phyloP scores from a whole-genome alignment of 192 early-diverging fungal genomes.

The Mortierella antarctica region DNA sequence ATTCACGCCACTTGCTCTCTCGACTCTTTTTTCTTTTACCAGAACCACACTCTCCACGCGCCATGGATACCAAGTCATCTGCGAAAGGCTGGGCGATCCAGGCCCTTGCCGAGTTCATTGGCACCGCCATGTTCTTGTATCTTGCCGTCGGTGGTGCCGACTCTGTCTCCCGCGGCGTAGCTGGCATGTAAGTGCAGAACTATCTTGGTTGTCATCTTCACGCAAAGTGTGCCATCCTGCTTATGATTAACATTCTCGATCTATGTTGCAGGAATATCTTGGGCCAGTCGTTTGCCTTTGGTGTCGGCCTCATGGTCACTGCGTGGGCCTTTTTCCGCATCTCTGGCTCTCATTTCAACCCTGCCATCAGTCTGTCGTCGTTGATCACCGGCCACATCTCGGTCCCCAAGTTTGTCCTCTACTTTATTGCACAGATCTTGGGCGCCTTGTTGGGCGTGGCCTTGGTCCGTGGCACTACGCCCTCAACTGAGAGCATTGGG shows the following conservation, averaged over 20 bases:
- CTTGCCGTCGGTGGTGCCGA: conserved; percentile 55
- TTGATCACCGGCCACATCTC: conserved; percentile 64
- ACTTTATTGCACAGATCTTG: conserved; percentile 67
- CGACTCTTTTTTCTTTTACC: neutral
- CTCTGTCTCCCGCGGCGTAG: conserved; percentile 7
- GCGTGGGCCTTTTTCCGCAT: conserved; percentile 63
- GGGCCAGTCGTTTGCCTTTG: conserved; percentile 58
- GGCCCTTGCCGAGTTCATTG: conserved; percentile 51
- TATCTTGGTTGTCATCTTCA: neutral
- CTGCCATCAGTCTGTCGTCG: conserved; percentile 70
- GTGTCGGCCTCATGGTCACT: conserved; percentile 55
- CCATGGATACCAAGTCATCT: neutral
- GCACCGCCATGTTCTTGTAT: conserved; percentile 57
- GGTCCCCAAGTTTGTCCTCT: conserved; percentile 52
- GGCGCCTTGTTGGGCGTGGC: conserved; percentile 67
- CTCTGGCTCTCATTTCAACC: conserved; percentile 72
- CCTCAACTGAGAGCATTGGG: neutral
- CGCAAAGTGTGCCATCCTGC: neutral
- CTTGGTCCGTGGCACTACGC: conserved; percentile 36
- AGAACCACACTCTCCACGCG: neutral
- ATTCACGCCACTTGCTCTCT: neutral
- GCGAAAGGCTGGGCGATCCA: conserved; percentile 23
- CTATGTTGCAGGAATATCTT: neutral
- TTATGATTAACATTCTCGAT: neutral
- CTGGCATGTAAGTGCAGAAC: conserved; percentile 24